phyloP scores from a whole-genome alignment of 2,329 filamentous ascomycete genomes.

The Ophiostoma australiae region DNA sequence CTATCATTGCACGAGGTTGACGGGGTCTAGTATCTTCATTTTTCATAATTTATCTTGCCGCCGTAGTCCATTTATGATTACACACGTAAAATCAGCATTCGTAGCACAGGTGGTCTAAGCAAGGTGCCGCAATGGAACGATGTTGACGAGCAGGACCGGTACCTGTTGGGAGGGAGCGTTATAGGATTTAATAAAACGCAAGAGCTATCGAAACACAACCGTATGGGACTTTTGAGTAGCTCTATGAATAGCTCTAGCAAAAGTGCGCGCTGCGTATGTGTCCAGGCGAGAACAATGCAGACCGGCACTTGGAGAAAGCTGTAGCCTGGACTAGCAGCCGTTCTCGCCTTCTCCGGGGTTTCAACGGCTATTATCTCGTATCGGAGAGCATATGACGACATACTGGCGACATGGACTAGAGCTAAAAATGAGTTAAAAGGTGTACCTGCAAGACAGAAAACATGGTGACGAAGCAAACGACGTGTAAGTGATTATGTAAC shows the following conservation, averaged over 20 bases:
- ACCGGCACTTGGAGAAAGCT: background rate
- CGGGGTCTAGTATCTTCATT: background rate
- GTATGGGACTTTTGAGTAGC: background rate
- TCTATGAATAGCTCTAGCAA: background rate
- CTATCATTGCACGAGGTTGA: background rate
- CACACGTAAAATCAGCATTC: background rate
- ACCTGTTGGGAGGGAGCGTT: background rate
- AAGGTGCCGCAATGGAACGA: background rate
- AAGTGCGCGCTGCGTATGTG: background rate
- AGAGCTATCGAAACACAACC: background rate
- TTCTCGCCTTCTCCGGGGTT: conserved; percentile 7
- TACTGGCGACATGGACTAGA: background rate
- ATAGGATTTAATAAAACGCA: background rate
- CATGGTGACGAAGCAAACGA: background rate
- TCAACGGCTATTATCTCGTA: background rate
- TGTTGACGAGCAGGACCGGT: background rate
- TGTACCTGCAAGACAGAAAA: background rate
- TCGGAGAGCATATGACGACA: background rate
- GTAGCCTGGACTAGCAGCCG: background rate
- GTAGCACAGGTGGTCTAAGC: background rate
- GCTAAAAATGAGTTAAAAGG: background rate
- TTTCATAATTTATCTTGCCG: background rate
- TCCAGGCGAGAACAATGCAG: background rate
- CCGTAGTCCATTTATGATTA: background rate
- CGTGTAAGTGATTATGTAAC: background rate